Evolutionary conservation across 1,284 basidiomycete species (phyloP).

Genomic region (Sanguinoderma infundibulare): DNA sequence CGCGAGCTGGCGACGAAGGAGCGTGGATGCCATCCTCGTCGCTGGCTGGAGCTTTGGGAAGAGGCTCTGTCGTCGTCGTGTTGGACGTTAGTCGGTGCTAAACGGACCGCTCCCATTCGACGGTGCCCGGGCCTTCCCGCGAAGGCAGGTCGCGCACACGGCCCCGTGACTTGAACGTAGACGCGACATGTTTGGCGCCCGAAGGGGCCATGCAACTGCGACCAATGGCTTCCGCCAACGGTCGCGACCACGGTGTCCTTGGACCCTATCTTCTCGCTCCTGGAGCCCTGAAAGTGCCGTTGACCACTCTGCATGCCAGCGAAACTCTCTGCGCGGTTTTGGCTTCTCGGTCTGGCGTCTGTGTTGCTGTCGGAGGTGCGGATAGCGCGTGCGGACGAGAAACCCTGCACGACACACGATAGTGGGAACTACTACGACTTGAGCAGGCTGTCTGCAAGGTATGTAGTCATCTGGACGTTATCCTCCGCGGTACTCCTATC

Average conservation of each 20-base stretch:
- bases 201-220: background rate
- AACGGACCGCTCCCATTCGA: constrained; percentile 39
- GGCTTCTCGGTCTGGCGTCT: constrained; percentile 14
- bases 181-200: constrained; percentile 5
- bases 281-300: background rate
- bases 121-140: constrained; percentile 20
- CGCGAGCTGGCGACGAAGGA: constrained; percentile 51
- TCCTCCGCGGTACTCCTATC: constrained; percentile 2
- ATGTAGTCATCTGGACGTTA: constrained; percentile 8
- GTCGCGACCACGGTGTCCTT: background rate
- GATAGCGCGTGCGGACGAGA: constrained; percentile 31
- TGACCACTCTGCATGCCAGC: constrained; percentile 11
- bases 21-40: constrained; percentile 55
- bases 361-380: constrained; percentile 10
- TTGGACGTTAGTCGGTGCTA: constrained; percentile 38
- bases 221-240: background rate
- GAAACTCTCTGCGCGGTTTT: background rate
- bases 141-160: constrained; percentile 31
- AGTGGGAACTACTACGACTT: constrained; percentile 65
- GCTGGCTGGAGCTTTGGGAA: constrained; percentile 16
- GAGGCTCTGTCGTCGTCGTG: constrained; percentile 29
- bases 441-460: constrained; percentile 60
- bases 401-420: constrained; percentile 44
- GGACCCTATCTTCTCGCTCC: background rate
- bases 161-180: constrained; percentile 17